phyloP scores from a whole-genome alignment of 768 basidiomycete genomes.

The Mycena venus region DNA sequence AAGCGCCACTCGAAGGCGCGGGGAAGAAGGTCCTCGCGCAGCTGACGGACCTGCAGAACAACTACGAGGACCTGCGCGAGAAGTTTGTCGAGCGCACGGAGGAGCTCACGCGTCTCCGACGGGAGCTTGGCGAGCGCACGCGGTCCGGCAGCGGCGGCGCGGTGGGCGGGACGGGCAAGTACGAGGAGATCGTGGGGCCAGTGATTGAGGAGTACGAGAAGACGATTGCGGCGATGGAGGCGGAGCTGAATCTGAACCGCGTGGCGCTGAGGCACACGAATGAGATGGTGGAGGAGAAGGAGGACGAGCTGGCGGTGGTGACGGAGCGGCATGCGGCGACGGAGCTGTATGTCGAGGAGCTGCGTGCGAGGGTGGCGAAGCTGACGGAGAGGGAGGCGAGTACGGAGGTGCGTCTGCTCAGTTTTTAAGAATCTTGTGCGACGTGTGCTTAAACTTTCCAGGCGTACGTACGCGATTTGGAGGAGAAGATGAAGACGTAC shows the following conservation, averaged over 20 bases:
- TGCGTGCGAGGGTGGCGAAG: constrained; percentile 84
- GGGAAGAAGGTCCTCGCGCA: constrained; percentile 84
- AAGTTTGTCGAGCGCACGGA: constrained; percentile 92
- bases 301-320: constrained; percentile 78
- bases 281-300: constrained; percentile 93
- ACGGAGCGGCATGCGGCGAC: constrained; percentile 81
- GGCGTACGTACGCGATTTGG: constrained; percentile 95
- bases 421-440: neutral
- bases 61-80: constrained; percentile 86
- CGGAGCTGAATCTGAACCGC: constrained; percentile 88
- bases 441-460: constrained; percentile 48
- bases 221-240: constrained; percentile 95
- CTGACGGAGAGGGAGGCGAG: constrained; percentile 90
- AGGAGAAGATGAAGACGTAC: constrained; percentile 89
- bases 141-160: constrained; percentile 71
- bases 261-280: constrained; percentile 92
- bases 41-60: constrained; percentile 87
- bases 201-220: constrained; percentile 99
- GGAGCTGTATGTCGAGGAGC: constrained; percentile 90
- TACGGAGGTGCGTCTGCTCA: constrained; percentile 77
- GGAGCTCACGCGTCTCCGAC: constrained; percentile 84
- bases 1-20: constrained; percentile 68
- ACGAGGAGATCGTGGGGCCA: constrained; percentile 95
- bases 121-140: constrained; percentile 84
- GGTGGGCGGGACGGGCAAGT: constrained; percentile 78